Evolutionary conservation across 106 monocot species (phyloP), one percentile per base, ranked within the genome.

Genomic region (Agapanthus africanus): DNA sequence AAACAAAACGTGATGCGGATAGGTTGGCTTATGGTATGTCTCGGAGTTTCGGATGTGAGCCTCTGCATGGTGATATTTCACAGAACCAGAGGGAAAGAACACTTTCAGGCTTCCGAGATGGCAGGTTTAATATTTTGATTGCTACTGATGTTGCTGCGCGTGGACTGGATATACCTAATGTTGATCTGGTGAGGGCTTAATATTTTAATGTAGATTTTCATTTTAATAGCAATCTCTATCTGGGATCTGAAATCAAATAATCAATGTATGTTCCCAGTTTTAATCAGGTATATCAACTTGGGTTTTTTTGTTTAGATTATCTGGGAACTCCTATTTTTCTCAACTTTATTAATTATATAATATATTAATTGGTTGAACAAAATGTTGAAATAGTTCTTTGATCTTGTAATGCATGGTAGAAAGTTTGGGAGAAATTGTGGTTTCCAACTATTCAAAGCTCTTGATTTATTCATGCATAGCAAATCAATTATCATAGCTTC

Each of bases 111-210:
- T 97, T 97, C 79, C 75, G 97, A 40, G 97, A 97, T 75, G 97
- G 97, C 4, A 84, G 75, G 25, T 89, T 97, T 75, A 87, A 79
- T 82, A 77, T 92, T 66, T 82, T 97, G 51, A 68, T 97, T 62
- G 97, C 97, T 63, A 97, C 97, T 51, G 97, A 97, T 85, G 97
- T 97, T 42, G 97, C 97, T 68, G 97, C 97, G 35, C 92, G 97
- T 72, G 97, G 97, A 23, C 69, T 97, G 37, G 97, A 97, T 75
- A 79, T 97, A 73, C 97, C 97, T 28, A 97, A 97, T 73, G 97
- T 97, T 71, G 97, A 97, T 76, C 46, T 97, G 82, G 97, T 97
- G 44, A 76, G 83, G 23, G 4, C 5, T 21, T 6, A 15, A 30
- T 66, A 23, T 37, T 35, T 16, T 14, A 64, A 25, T 64, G 36